Conservation (phyloP, 306 rosid genomes). For the Prunus mira region DNA sequence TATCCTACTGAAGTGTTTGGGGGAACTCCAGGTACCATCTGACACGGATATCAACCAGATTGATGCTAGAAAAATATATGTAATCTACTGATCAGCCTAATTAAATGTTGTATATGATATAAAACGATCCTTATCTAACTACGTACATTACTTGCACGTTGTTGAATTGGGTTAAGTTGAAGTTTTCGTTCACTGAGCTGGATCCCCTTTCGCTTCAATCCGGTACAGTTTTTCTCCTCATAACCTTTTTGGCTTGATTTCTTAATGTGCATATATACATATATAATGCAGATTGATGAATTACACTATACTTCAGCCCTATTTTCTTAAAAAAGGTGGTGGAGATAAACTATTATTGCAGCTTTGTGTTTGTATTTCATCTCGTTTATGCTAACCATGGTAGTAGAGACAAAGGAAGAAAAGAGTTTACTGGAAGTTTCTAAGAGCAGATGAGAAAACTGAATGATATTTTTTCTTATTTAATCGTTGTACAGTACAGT, state of each 20-base stretch:
- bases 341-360: background rate
- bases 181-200: background rate
- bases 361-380: background rate
- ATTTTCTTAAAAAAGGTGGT: background rate
- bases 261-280: too few relatives aligned
- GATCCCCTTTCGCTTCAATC: background rate
- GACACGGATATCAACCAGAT: background rate
- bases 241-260: background rate
- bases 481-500: too few relatives aligned
- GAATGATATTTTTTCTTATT: too few relatives aligned
- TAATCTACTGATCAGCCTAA: too few relatives aligned
- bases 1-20: constrained; percentile 3
- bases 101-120: too few relatives aligned
- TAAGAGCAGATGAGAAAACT: too few relatives aligned
- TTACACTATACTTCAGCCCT: background rate
- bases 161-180: background rate
- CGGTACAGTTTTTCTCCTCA: too few relatives aligned
- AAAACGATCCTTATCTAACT: background rate
- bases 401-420: too few relatives aligned
- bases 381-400: too few relatives aligned
- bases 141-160: background rate
- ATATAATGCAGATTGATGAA: background rate
- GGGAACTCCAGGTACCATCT: constrained; percentile 14
- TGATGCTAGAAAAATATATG: background rate
- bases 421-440: too few relatives aligned